A percentile compares a stretch with the other conserved stretches of the same genome.
Evolutionary conservation across 2,329 filamentous ascomycete genomes (phyloP).

Genomic region (Fusarium sp.): DNA sequence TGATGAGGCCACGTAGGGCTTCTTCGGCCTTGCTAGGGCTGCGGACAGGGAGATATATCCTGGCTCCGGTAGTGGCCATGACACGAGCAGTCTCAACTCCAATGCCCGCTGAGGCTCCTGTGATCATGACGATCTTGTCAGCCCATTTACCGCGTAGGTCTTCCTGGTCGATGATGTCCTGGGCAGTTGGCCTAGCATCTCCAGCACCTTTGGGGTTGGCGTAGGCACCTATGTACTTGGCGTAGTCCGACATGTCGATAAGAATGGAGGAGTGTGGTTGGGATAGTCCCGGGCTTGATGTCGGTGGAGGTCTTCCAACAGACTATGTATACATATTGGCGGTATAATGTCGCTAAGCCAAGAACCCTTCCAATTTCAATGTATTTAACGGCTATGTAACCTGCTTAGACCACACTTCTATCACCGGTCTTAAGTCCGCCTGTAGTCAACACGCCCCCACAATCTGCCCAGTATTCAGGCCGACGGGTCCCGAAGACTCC

Average conservation of each 20-base stretch:
- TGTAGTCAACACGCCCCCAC: neutral
- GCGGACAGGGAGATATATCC: neutral
- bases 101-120: neutral
- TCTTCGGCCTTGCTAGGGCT: neutral
- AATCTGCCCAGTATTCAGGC: neutral
- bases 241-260: neutral
- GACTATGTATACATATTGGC: neutral
- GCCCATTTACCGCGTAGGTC: neutral
- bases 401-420: neutral
- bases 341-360: neutral
- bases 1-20: neutral
- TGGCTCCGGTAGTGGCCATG: neutral
- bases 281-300: neutral
- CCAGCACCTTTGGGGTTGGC: neutral
- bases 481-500: neutral
- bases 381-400: neutral
- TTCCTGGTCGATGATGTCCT: neutral
- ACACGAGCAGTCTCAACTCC: neutral
- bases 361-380: neutral
- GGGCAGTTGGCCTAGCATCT: neutral
- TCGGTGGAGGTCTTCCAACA: too few relatives aligned
- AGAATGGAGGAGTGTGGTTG: neutral
- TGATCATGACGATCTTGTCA: neutral
- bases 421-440: neutral
- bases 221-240: neutral